Evolutionary conservation across 371 early-diverging fungal genomes (phyloP), one percentile per base, ranked within the genome.

Genomic region (Mortierella sp.): DNA sequence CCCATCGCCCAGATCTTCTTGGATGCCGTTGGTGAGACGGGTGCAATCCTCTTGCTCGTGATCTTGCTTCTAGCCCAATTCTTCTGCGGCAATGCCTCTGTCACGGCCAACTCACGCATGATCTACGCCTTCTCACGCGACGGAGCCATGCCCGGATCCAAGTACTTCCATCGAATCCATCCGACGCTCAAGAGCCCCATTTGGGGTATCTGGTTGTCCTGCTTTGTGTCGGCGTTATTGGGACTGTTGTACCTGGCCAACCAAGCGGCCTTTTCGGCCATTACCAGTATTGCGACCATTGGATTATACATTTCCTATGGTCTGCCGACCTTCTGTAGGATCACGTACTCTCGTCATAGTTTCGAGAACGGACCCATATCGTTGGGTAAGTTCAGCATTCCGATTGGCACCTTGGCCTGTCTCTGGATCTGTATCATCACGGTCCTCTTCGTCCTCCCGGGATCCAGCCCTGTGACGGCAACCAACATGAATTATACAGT

Each of bases 101-200:
- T 85, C 7, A 84, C 87, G 6, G 82, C 88, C 53, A 89, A 88
- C 59, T 88, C 89, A 2, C 84, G 92, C 44, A 89, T 88, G 88
- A 84, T 89, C 47, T 92, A 89, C 63, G 90, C 93, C 17, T 90
- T 92, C 64, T 85, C 90, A 30, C 84, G 92, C 28, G 92, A 92
- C 61, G 86, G 86, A 23, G 90, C 87, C 51, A 84, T 92, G 63
- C 92, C 92, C 31, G 81, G 80, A 48, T 86, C 86, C 55, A 69
- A 76, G 23, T 86, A 84, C 64, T 70, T 81, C 60, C 80, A 81
- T 68, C 52, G 79, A 71, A 56, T 87, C 50, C 80, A 87, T 67
- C 58, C 69, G 6, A 63, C 67, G 1, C 57, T 81, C 57, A 73
- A 75, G 28, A 80, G 79, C 46, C 87, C 87, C 41, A 56, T 83